A percentile compares a stretch with the other conserved stretches of the same genome.
Conservation (phyloP, 2,329 filamentous ascomycete species). For the Claviceps pazoutovae region DNA sequence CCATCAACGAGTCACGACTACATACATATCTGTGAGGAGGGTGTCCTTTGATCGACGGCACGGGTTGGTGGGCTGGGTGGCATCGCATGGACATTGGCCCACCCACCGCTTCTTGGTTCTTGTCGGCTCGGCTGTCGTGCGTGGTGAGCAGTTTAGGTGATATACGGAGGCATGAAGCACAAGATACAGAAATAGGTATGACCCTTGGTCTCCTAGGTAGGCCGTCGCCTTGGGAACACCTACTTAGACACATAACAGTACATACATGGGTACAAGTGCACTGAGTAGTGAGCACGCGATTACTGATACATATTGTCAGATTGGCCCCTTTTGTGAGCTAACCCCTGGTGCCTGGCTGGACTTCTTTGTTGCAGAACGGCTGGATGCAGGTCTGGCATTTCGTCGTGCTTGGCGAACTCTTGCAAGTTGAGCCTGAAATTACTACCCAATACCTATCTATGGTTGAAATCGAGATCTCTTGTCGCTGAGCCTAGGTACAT, state of each 20-base stretch:
- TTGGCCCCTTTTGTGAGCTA: background rate
- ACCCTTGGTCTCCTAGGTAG: too few species aligned
- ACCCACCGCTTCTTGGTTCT: background rate
- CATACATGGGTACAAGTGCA: too few species aligned
- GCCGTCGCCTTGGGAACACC: too few species aligned
- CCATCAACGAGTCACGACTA: background rate
- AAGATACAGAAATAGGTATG: too few species aligned
- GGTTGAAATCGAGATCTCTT: background rate
- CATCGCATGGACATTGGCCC: background rate
- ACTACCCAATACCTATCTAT: background rate
- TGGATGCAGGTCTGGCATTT: conserved; percentile 3
- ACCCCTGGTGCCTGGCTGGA: background rate
- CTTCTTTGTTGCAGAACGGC: background rate
- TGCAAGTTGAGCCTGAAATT: background rate
- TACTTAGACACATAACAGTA: too few species aligned
- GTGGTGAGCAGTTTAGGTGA: too few species aligned
- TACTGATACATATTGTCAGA: background rate
- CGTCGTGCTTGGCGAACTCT: background rate
- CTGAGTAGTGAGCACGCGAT: background rate
- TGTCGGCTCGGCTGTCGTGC: background rate
- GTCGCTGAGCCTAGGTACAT: background rate
- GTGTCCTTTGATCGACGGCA: too few species aligned
- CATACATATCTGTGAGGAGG: too few species aligned
- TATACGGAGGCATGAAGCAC: too few species aligned
- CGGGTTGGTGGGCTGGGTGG: background rate